Base-by-base conservation (phyloP, 306 rosid genomes). In the Fagus crenata region DNA sequence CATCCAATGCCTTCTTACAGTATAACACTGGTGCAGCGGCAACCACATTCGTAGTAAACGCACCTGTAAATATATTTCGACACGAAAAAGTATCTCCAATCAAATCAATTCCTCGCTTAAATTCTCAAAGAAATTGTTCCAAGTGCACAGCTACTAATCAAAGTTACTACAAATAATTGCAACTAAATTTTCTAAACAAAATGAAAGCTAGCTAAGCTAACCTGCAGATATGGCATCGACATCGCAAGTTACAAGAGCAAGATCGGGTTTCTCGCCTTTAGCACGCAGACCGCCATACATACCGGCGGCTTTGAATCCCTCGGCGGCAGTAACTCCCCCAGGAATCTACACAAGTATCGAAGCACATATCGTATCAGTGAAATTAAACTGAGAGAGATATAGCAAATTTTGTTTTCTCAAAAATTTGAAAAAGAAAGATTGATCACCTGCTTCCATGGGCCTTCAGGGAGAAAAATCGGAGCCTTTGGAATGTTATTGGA, bases 1-100 rank as follows among this genome's bases (percentile, higher is more conserved):
- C 49, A 49, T 86, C 81, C 12, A 92, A 76, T 0, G 74, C 73
- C 28, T 40, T 78, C 83, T 92, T 89, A 84, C 99, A 92, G 81
- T 89, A 92, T 18, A 95, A 73, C 33, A 95, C 97, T 0, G 99
- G 99, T 7, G 99, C 99, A 76, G 99, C 97, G 7, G 97, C 97
- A 68, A 95, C 99, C 82, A 91, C 90, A 78, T 95, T 95, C 42
- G 89, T 89, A 0, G 98, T 95, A 85, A 95, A 95, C 6, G 89
- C 79, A 17, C 97, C 98, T 94, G 81, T 8, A 72, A 80, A 9
- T 28, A 78, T 49, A 13, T 35, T 0, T 46, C 11, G 11, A 46
- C 7, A 8, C 13, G 22, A 61, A 69, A 4, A 5, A 69, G 72
- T 41, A 43, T 18, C 4, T 42, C 17, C 15, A 70, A 18, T 42